Conservation (phyloP, 176 grass and related monocot genomes). For the bread wheat (Triticum aestivum) region IWGSC_CS_RefSeq_v2.1 NC_057800.1:645794801-645795300, state of each 20-base stretch:
- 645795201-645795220: conserved; percentile 93
- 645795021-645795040: conserved; percentile 74
- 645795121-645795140: conserved; percentile 6
- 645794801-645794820: conserved; percentile 71
- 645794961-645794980: not conserved
- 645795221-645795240: conserved; percentile 77
- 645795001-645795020: conserved; percentile 85
- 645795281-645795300: conserved; percentile 66
- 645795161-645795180: conserved; percentile 47
- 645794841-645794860: conserved; percentile 76
- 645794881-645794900: conserved; percentile 91
- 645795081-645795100: conserved; percentile 44
- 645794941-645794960: conserved; percentile 20
- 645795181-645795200: conserved; percentile 71
- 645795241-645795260: conserved; percentile 91
- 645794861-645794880: conserved; percentile 84
- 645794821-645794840: conserved; percentile 71
- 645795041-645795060: conserved; percentile 92
- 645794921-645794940: not conserved
- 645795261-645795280: conserved; percentile 81
- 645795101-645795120: conserved; percentile 13
- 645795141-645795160: not conserved
- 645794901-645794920: conserved; percentile 29
- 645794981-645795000: conserved; percentile 46
- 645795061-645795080: conserved; percentile 84